Percentiles rank a stretch among this genome's conserved stretches.
Evolutionary conservation across 805 yeast species (phyloP).

Genomic region (Saturnispora saitoi): DNA sequence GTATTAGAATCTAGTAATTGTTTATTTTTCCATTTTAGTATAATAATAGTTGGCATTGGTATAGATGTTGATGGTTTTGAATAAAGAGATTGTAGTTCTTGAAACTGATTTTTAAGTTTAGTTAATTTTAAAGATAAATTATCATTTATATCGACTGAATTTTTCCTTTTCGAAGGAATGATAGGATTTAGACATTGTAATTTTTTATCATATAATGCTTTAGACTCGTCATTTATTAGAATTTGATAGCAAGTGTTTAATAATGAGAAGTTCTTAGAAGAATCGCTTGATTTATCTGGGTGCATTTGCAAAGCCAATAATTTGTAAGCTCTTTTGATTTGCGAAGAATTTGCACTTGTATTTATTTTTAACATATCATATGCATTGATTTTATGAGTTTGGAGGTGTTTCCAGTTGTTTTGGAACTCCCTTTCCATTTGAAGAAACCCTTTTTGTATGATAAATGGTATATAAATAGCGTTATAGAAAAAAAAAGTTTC

Average conservation of each 20-base stretch:
- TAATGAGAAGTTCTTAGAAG: conserved; percentile 25
- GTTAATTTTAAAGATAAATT: background rate
- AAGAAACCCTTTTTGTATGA: background rate
- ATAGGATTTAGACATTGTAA: conserved; percentile 10
- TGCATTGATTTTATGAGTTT: conserved; percentile 5
- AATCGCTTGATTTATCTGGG: conserved; percentile 29
- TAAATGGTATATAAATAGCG: background rate
- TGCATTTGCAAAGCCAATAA: conserved; percentile 25
- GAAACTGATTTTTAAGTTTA: background rate
- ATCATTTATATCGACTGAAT: background rate
- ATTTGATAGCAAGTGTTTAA: conserved; percentile 23
- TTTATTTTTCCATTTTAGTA: conserved; percentile 38
- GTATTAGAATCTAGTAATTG: conserved; percentile 30
- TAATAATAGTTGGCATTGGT: background rate
- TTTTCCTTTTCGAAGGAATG: background rate
- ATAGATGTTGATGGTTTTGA: background rate
- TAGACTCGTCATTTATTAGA: conserved; percentile 6
- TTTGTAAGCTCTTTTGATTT: conserved; percentile 25
- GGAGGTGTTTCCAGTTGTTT: background rate
- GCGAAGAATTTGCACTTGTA: conserved; percentile 1
- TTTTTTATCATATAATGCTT: conserved; percentile 13
- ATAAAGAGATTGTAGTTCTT: background rate
- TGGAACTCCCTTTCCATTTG: background rate
- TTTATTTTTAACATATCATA: conserved; percentile 13
- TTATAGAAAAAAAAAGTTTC: background rate